These are phyloP conservation scores for Tuber aestivum DNA, from an alignment of 495 filamentous ascomycete genomes.

Conservation along the genomic window DNA sequence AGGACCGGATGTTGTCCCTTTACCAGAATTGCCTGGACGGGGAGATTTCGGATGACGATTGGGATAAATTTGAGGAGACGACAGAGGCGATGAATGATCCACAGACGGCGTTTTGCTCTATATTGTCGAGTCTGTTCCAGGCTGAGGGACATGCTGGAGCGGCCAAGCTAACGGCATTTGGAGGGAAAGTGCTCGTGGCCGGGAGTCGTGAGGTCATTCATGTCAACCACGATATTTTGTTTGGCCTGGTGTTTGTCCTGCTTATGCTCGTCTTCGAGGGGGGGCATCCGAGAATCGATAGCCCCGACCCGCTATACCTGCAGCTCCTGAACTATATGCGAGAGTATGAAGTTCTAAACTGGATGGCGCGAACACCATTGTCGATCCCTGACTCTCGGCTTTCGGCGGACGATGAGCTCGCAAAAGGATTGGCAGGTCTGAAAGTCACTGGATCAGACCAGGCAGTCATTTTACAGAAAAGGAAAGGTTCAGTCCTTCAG, in stretches of 20 bases:
- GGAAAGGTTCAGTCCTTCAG: slow-evolving; percentile 37
- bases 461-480: slow-evolving; percentile 7
- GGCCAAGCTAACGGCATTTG: slow-evolving; percentile 57
- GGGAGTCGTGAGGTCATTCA: slow-evolving; percentile 72
- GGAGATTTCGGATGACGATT: slow-evolving; percentile 27
- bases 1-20: slow-evolving; percentile 36
- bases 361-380: slow-evolving; percentile 63
- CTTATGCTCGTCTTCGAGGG: slow-evolving; percentile 52
- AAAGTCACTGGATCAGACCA: slow-evolving; percentile 35
- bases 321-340: slow-evolving; percentile 61
- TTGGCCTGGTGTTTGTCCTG: slow-evolving; percentile 75
- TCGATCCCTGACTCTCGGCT: slow-evolving; percentile 27
- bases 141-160: slow-evolving; percentile 16
- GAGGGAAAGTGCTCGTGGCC: slow-evolving; percentile 63
- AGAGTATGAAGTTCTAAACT: slow-evolving; percentile 70
- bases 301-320: slow-evolving; percentile 61
- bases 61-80: slow-evolving; percentile 39
- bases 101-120: slow-evolving; percentile 27
- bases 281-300: slow-evolving; percentile 32
- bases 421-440: slow-evolving; percentile 28
- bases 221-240: slow-evolving; percentile 61
- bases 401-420: slow-evolving; percentile 33
- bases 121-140: slow-evolving; percentile 35
- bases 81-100: slow-evolving; percentile 33
- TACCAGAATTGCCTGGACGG: slow-evolving; percentile 36